Evolutionary conservation across 768 basidiomycete genomes (phyloP).

Genomic region (Tylopilus felleus): DNA sequence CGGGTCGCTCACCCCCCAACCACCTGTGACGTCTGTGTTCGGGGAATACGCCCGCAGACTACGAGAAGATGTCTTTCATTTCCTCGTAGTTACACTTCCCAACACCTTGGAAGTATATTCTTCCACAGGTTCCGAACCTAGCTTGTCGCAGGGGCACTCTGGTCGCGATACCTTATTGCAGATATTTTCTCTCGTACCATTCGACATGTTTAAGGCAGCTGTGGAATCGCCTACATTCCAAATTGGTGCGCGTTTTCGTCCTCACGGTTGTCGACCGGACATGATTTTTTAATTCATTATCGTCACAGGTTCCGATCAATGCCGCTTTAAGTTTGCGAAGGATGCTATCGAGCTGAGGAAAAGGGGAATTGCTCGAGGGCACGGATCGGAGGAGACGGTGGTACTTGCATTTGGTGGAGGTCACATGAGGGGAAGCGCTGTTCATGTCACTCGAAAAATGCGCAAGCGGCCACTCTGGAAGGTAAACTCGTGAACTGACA

Average conservation of each 20-base stretch:
- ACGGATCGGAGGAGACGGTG: conserved; percentile 83
- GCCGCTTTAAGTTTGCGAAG: conserved; percentile 89
- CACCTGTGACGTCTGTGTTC: conserved; percentile 58
- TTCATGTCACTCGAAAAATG: conserved; percentile 85
- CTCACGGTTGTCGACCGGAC: conserved; percentile 5
- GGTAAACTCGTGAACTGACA: conserved; percentile 66
- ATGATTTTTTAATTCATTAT: conserved; percentile 12
- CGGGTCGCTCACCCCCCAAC: conserved; percentile 43
- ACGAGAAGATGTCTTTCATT: conserved; percentile 74
- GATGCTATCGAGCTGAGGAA: conserved; percentile 83
- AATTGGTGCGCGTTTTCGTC: conserved; percentile 53
- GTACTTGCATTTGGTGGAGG: conserved; percentile 83
- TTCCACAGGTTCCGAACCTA: conserved; percentile 36
- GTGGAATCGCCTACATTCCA: conserved; percentile 77
- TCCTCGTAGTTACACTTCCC: conserved; percentile 72
- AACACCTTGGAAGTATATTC: conserved; percentile 55
- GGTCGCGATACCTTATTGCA: conserved; percentile 71
- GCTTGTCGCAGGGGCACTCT: conserved; percentile 32
- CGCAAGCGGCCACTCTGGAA: conserved; percentile 80
- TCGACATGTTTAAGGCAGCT: conserved; percentile 82
- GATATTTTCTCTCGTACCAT: conserved; percentile 77
- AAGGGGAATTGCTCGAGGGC: conserved; percentile 66
- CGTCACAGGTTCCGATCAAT: conserved; percentile 69
- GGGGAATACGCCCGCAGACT: conserved; percentile 74
- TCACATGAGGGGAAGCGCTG: conserved; percentile 65